Base-by-base conservation (phyloP, 1,284 basidiomycete genomes). In the Ganoderma boninense region DNA sequence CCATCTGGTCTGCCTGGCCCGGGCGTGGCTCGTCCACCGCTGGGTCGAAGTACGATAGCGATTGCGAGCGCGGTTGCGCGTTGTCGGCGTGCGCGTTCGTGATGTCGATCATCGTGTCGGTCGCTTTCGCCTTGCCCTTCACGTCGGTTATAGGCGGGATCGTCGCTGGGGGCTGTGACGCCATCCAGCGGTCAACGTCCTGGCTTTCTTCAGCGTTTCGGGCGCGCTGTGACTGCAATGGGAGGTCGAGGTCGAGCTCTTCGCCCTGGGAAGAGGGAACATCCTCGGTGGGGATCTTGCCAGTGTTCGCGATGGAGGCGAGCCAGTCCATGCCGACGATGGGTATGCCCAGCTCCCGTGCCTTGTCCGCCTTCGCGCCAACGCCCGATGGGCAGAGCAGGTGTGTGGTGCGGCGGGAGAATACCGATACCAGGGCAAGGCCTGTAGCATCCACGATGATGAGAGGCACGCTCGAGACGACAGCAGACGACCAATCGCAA, bases 351-450 rank as follows among this genome's bases (percentile, higher is more conserved):
- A 94, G 95, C 74, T 93, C 88, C 56, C 79, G 74, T 3, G 94
- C 94, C 77, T 91, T 93, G n/a, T 89, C 86, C 65, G 87, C 92
- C 77, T 95, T 95, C 18, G 84, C 81, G 14, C 94, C 94, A 0
- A 77, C 82, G 0, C 85, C 87, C 7, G 89, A 86, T 0, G 92
- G 92, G 78, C 94, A 95, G 5, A 95, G 80, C 2, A 95, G 84
- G 74, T 95, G 91, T 0, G 93, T 94, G 0, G 89, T 86, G 7
- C 83, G 84, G 18, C 85, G 84, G 4, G 89, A 90, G 77, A 95
- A 93, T 16, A 82, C 84, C 0, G 85, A 82, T 7, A 88, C 85
- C 6, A 89, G 82, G 2, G 77, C 84, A 46, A 90, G 85, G 7
- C 92, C 92, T 92, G 77, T 84, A 43, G 90, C 85, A 8, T 91